These are phyloP conservation scores for Diaporthe vaccinii DNA, from an alignment of 2,329 filamentous ascomycete genomes.

Conservation along the genomic window DNA sequence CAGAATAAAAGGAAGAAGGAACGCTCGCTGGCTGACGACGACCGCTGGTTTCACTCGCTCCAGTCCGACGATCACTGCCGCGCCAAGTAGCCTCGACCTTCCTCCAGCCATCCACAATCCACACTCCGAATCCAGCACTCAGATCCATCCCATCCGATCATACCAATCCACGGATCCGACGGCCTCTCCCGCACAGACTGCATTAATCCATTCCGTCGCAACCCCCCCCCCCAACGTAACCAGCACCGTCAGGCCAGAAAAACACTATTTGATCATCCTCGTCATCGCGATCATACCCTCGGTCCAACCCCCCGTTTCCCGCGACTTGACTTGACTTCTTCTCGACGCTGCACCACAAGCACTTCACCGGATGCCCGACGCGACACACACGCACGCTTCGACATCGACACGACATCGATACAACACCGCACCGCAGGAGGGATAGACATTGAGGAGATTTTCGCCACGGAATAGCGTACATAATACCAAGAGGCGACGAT, in stretches of 20 bases:
- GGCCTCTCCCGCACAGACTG: constrained; percentile 33
- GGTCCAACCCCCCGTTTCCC: background rate
- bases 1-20: background rate
- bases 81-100: constrained; percentile 25
- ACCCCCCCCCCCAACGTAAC: background rate
- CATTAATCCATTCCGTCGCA: constrained; percentile 20
- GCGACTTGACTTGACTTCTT: constrained; percentile 5
- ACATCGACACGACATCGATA: background rate
- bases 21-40: constrained; percentile 19
- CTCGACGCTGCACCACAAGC: constrained; percentile 3
- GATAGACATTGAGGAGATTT: background rate
- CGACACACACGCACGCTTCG: constrained; percentile 4
- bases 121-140: background rate
- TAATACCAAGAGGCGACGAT: constrained; percentile 1
- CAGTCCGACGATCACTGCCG: constrained; percentile 26
- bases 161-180: constrained; percentile 32
- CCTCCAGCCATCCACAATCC: constrained; percentile 27
- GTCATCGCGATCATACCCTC: constrained; percentile 10
- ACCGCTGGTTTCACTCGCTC: constrained; percentile 17
- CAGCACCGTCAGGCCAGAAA: background rate
- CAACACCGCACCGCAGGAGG: background rate
- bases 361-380: background rate
- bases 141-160: constrained; percentile 18
- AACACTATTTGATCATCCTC: constrained; percentile 24
- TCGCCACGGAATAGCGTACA: constrained; percentile 15